Evolutionary conservation across 805 yeast genomes (phyloP).

Genomic region (Yarrowia keelungensis): DNA sequence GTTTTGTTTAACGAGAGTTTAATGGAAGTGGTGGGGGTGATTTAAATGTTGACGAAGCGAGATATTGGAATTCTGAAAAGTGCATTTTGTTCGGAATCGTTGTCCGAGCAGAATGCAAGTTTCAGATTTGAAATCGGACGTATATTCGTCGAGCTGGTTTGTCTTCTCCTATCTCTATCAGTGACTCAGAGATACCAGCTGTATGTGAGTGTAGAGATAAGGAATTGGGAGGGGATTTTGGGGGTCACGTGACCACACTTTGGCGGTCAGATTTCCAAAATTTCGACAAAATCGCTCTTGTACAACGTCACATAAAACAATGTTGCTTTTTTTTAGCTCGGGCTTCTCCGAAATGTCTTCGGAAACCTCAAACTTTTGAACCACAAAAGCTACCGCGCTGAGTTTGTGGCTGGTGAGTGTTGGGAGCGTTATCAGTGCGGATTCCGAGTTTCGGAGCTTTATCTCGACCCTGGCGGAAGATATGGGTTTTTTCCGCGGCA

Average conservation of each 20-base stretch:
- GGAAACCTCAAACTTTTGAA: constrained; percentile 7
- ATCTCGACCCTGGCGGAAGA: too few species aligned
- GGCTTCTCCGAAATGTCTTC: background rate
- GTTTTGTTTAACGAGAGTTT: background rate
- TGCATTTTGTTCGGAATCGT: background rate
- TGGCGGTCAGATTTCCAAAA: too few species aligned
- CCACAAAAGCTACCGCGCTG: background rate
- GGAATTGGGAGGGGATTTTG: too few species aligned
- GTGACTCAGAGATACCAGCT: constrained; percentile 20
- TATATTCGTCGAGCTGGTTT: background rate
- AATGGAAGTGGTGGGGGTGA: too few species aligned
- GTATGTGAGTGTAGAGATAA: too few species aligned
- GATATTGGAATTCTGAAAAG: background rate
- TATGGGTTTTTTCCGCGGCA: too few species aligned
- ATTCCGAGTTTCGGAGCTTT: background rate
- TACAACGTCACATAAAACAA: too few species aligned
- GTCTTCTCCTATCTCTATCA: too few species aligned
- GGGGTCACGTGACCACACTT: too few species aligned
- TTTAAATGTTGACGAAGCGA: too few species aligned
- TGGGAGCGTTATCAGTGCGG: background rate
- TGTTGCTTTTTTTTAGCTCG: too few species aligned
- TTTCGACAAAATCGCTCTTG: too few species aligned
- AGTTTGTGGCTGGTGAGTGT: background rate
- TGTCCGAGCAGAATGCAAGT: background rate
- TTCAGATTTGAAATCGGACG: background rate